Evolutionary conservation across 257 asterid species (phyloP).

Genomic region (Gentiana dahurica): DNA sequence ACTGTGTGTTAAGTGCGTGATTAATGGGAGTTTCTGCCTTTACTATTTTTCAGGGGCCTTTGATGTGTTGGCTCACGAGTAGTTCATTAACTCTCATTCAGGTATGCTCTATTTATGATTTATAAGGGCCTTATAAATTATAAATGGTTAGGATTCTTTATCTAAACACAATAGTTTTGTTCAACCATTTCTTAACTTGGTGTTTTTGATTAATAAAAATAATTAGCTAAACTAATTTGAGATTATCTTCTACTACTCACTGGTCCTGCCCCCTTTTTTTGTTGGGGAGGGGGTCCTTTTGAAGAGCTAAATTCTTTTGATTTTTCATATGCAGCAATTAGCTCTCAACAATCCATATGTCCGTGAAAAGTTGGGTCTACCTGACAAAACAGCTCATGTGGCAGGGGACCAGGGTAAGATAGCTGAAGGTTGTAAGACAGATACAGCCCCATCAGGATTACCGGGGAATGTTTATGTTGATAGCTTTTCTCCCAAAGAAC

Average conservation of each 20-base stretch:
- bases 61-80: constrained; percentile 77
- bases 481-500: constrained; percentile 53
- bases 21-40: too few relatives aligned
- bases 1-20: too few relatives aligned
- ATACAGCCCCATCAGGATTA: constrained; percentile 25
- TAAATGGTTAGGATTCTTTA: too few relatives aligned
- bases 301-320: neutral
- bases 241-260: neutral
- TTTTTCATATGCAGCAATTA: constrained; percentile 41
- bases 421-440: constrained; percentile 20
- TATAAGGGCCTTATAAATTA: too few relatives aligned
- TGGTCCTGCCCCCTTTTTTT: constrained; percentile 2
- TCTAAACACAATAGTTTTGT: too few relatives aligned
- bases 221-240: too few relatives aligned
- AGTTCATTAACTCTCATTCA: constrained; percentile 53
- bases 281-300: constrained; percentile 4
- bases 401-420: constrained; percentile 21
- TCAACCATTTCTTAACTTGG: too few relatives aligned
- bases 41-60: constrained; percentile 57
- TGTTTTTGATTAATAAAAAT: too few relatives aligned
- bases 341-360: constrained; percentile 50
- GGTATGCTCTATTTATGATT: constrained; percentile 22
- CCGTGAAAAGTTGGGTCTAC: constrained; percentile 63
- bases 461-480: constrained; percentile 36
- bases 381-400: constrained; percentile 29